Percentiles rank a stretch among this genome's conserved stretches.
These are phyloP conservation scores for sweet orange (Citrus sinensis) DNA, from an alignment of 345 rosid genomes.

Conservation along the genomic window DNA sequence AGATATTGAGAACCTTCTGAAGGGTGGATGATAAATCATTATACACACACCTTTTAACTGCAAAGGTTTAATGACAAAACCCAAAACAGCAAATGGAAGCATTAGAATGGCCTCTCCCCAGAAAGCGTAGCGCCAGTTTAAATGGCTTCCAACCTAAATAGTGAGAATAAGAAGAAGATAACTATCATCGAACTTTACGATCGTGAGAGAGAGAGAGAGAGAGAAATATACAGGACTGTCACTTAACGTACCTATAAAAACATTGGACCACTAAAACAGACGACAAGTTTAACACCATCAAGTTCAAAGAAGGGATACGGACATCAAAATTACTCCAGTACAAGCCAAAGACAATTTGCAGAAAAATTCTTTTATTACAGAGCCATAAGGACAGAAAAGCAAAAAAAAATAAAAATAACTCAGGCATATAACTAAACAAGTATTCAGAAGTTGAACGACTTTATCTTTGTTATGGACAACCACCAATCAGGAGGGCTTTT, in stretches of 20 bases:
- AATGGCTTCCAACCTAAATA: slow-evolving; percentile 60
- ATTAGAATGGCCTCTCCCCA: slow-evolving; percentile 81
- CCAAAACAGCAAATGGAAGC: slow-evolving; percentile 75
- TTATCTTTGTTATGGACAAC: not conserved
- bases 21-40: not conserved
- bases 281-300: not conserved
- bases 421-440: not conserved
- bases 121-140: slow-evolving; percentile 83
- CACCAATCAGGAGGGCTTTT: not conserved
- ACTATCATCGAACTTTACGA: not conserved
- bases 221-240: not conserved
- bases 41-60: slow-evolving; percentile 72
- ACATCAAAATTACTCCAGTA: not conserved
- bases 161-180: slow-evolving; percentile 2
- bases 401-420: not conserved
- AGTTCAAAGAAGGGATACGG: not conserved
- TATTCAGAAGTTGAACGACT: not conserved
- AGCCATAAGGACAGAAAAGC: not conserved
- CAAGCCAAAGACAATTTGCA: not conserved
- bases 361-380: not conserved
- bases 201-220: not conserved
- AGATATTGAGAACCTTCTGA: not conserved
- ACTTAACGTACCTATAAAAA: not conserved
- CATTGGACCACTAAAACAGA: not conserved
- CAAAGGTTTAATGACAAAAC: slow-evolving; percentile 76